Evolutionary conservation across 164 flowering plant genomes (phyloP).

Genomic region (Umbilicus rupestris): DNA sequence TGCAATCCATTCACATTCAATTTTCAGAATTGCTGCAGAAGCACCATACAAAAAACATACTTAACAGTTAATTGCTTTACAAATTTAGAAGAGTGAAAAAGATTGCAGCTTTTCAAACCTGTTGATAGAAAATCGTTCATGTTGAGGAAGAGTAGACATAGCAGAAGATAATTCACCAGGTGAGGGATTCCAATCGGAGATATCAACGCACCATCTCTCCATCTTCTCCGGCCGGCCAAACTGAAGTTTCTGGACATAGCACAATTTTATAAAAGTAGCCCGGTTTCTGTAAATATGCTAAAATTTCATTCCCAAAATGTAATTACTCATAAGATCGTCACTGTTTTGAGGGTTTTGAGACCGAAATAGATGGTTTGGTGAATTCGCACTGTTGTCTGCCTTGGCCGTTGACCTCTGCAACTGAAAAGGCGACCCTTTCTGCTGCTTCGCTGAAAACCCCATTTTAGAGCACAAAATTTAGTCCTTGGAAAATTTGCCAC

Average conservation of each 20-base stretch:
- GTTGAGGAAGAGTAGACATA: slow-evolving; percentile 45
- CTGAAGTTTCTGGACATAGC: neutral
- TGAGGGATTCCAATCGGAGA: slow-evolving; percentile 59
- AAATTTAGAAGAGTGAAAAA: neutral
- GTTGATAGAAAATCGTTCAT: slow-evolving; percentile 44
- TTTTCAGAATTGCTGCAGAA: neutral
- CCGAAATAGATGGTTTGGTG: too few species aligned
- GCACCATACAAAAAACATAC: neutral
- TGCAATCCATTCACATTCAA: neutral
- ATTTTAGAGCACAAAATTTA: too few species aligned
- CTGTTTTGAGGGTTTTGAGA: too few species aligned
- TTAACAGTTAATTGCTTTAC: neutral
- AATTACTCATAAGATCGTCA: too few species aligned
- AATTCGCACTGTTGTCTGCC: too few species aligned
- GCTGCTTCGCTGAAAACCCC: too few species aligned
- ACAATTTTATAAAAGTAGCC: too few species aligned
- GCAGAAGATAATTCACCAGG: slow-evolving; percentile 33
- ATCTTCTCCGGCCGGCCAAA: slow-evolving; percentile 10
- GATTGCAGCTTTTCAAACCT: slow-evolving; percentile 24
- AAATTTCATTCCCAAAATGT: too few species aligned
- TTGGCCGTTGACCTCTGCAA: too few species aligned
- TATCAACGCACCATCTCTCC: slow-evolving; percentile 55
- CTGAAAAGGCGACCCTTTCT: too few species aligned
- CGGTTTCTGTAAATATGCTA: too few species aligned
- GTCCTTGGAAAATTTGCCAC: too few species aligned